Percentiles rank a stretch among this genome's conserved stretches.
These are phyloP conservation scores for Paradendryphiella salina DNA, from an alignment of 2,329 filamentous ascomycete species.

Conservation along the genomic window DNA sequence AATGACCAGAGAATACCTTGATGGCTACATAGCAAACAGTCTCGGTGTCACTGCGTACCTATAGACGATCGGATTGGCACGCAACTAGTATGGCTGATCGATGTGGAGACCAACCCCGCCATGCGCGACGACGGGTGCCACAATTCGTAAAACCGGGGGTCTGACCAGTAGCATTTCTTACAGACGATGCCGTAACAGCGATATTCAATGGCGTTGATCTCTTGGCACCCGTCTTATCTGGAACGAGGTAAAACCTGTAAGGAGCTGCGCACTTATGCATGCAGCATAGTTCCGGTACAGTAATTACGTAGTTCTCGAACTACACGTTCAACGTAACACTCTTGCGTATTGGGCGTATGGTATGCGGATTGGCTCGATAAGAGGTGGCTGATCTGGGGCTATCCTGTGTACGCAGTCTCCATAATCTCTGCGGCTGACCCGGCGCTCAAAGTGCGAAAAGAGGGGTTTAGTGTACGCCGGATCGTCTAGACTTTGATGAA, in stretches of 20 bases:
- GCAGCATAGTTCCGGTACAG: slow-evolving; percentile 24
- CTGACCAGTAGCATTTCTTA: slow-evolving; percentile 28
- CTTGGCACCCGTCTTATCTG: slow-evolving; percentile 35
- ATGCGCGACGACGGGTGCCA: slow-evolving; percentile 31
- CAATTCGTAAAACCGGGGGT: background rate
- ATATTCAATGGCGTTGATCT: slow-evolving; percentile 22
- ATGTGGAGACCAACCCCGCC: slow-evolving; percentile 31
- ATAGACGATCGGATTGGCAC: background rate
- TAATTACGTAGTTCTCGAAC: slow-evolving; percentile 29
- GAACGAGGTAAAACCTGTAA: slow-evolving; percentile 14
- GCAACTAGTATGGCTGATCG: slow-evolving; percentile 10
- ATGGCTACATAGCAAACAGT: slow-evolving; percentile 11
- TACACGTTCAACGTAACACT: slow-evolving; percentile 16
- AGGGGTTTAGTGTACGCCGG: background rate
- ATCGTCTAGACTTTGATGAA: slow-evolving; percentile 1
- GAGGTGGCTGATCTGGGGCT: background rate
- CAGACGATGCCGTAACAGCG: slow-evolving; percentile 26
- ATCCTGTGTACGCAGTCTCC: background rate
- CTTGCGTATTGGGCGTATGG: slow-evolving; percentile 12
- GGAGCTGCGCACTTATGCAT: slow-evolving; percentile 23
- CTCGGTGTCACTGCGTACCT: background rate
- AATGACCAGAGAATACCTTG: slow-evolving; percentile 14
- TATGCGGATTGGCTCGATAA: slow-evolving; percentile 17
- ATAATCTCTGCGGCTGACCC: slow-evolving; percentile 2
- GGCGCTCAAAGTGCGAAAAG: slow-evolving; percentile 8